These are phyloP conservation scores for Amylocystis lapponica DNA, from an alignment of 768 basidiomycete species.

Conservation along the genomic window DNA sequence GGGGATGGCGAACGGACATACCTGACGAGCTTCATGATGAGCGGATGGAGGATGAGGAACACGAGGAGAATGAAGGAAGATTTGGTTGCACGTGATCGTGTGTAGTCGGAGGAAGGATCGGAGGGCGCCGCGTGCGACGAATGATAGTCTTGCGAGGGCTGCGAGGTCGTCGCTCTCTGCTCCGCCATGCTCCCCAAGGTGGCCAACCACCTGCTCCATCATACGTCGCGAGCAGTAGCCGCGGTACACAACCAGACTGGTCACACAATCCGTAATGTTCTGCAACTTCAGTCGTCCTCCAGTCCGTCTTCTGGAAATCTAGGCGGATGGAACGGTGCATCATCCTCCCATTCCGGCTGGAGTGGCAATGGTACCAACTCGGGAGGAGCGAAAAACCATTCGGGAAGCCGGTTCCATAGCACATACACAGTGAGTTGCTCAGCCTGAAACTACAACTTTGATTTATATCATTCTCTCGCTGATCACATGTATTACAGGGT, in stretches of 20 bases:
- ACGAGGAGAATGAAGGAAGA: background rate
- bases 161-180: background rate
- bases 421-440: slow-evolving; percentile 53
- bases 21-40: slow-evolving; percentile 82
- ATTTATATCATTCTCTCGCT: background rate
- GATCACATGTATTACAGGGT: slow-evolving; percentile 35
- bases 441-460: background rate
- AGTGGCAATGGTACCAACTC: slow-evolving; percentile 56
- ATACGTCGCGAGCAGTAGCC: slow-evolving; percentile 70
- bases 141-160: background rate
- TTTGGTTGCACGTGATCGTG: background rate
- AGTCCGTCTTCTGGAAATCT: slow-evolving; percentile 32
- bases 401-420: slow-evolving; percentile 66
- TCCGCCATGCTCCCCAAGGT: slow-evolving; percentile 73
- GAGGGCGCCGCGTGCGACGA: background rate
- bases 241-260: slow-evolving; percentile 67
- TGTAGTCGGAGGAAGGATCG: background rate
- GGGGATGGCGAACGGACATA: slow-evolving; percentile 24
- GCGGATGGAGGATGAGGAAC: background rate
- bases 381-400: slow-evolving; percentile 66
- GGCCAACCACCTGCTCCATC: slow-evolving; percentile 71
- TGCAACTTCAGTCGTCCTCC: slow-evolving; percentile 57
- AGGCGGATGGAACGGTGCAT: slow-evolving; percentile 38
- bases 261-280: slow-evolving; percentile 69
- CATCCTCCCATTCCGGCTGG: slow-evolving; percentile 42